Base-by-base conservation (phyloP, 768 basidiomycete species). In the Xerocomellus dryophilus region DNA sequence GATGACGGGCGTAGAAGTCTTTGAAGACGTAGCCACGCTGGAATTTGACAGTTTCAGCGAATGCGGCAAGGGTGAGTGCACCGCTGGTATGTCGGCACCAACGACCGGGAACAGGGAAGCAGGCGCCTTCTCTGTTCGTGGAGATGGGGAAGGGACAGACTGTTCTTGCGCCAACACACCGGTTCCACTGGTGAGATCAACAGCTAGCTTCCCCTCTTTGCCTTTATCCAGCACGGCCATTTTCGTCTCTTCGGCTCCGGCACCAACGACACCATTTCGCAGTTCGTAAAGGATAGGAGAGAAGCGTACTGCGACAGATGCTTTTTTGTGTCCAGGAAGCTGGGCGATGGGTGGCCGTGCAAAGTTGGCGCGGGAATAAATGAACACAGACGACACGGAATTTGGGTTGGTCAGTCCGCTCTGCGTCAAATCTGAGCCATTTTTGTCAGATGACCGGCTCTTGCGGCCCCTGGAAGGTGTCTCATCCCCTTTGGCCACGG, bases 341-440 rank as follows among this genome's bases (percentile, higher is more conserved):
- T 95, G 94, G 14, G 94, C 97, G 53, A 98, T 84, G 0, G 97
- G 96, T 1, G 93, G 89, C 40, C 91, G 78, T 1, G 93, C 85
- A 70, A 99, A 91, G 73, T 97, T 98, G 39, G 92, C 92, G 31
- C 97, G 82, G 8, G 94, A 90, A 73, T 98, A 98, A 62, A 99
- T 91, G 75, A 91, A 98, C 27, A 98, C 96, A 15, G 83, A 83
- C 5, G 85, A 77, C 0, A 74, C 71, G 0, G 79, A 73, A n/a
- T 73, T 60, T 15, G 74, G 62, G 44, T 73, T 64, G 18, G 72
- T 47, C 18, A 68, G 38, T 43, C 78, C 71, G 40, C 47, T 54
- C 31, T 61, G 56, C 57, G 69, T 5, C 71, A 58, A 73, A 45
- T 61, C 67, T 31, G 60, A 57, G 21, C 55, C 40, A n/a, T 38